A percentile compares a stretch with the other conserved stretches of the same genome.
phyloP scores from a whole-genome alignment of 2,329 filamentous ascomycete genomes.

The Aureobasidium sp. region DNA sequence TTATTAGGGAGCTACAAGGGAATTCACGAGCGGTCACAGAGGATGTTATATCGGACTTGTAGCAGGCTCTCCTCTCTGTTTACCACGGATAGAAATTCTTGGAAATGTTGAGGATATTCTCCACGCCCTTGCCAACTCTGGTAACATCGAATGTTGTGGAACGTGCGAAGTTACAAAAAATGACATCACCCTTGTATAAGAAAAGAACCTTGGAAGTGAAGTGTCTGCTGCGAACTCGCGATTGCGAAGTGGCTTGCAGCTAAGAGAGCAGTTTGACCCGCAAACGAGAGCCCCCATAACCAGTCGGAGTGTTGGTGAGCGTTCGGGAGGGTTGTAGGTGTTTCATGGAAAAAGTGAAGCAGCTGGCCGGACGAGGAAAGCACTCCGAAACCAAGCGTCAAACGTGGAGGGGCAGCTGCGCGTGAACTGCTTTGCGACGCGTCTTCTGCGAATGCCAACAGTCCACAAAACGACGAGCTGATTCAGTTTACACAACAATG shows the following conservation, averaged over 20 bases:
- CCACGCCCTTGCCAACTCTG: background rate
- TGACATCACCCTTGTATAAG: background rate
- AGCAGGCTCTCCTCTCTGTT: background rate
- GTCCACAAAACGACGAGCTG: background rate
- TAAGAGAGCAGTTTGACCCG: background rate
- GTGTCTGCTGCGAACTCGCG: background rate
- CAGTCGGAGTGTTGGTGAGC: background rate
- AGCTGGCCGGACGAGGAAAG: background rate
- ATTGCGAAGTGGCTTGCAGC: background rate
- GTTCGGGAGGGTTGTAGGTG: background rate
- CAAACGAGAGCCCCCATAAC: background rate
- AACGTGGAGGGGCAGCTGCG: conserved; percentile 2
- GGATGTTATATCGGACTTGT: background rate
- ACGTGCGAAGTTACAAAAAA: background rate
- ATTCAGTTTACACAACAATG: background rate
- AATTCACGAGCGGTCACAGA: background rate
- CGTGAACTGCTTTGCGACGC: background rate
- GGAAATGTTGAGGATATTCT: conserved; percentile 9
- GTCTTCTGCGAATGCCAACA: background rate
- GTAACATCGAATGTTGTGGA: background rate
- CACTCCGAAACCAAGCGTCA: background rate
- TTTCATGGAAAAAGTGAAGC: background rate
- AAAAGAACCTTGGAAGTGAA: background rate
- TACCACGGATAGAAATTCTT: background rate
- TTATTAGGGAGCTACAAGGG: background rate